phyloP scores from a whole-genome alignment of 257 asterid species.

The Ligustrum vulgare region DNA sequence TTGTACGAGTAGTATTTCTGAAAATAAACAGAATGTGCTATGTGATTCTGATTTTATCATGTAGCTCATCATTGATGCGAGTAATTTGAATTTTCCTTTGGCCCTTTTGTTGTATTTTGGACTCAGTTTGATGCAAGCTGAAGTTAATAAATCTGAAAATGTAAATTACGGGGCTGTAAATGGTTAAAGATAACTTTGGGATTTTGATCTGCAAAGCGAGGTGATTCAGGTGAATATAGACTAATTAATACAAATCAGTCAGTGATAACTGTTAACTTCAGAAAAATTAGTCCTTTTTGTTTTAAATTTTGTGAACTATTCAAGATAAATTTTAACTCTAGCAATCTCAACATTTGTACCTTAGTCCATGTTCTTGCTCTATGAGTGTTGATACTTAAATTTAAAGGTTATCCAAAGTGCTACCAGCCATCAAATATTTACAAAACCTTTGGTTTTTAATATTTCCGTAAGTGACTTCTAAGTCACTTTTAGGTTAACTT shows the following conservation, averaged over 20 bases:
- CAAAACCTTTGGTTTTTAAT: not conserved
- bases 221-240: not conserved
- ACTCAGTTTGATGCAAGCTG: conserved; percentile 15
- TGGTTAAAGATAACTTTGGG: not conserved
- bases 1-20: no score
- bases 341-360: not conserved
- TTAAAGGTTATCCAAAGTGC: not conserved
- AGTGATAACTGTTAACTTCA: not conserved
- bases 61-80: not conserved
- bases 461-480: not conserved
- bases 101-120: conserved; percentile 9
- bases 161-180: conserved; percentile 8
- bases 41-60: not conserved
- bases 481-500: not conserved
- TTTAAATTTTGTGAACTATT: not conserved
- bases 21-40: not conserved
- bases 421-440: not conserved
- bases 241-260: not conserved
- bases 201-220: not conserved
- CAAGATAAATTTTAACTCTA: not conserved
- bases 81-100: not conserved
- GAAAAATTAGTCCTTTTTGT: not conserved
- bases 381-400: not conserved
- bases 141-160: conserved; percentile 11
- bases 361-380: not conserved